Percentiles rank a stretch among this genome's conserved stretches.
phyloP scores from a whole-genome alignment of 2,329 filamentous ascomycete species.

The Emmonsia crescens region DNA sequence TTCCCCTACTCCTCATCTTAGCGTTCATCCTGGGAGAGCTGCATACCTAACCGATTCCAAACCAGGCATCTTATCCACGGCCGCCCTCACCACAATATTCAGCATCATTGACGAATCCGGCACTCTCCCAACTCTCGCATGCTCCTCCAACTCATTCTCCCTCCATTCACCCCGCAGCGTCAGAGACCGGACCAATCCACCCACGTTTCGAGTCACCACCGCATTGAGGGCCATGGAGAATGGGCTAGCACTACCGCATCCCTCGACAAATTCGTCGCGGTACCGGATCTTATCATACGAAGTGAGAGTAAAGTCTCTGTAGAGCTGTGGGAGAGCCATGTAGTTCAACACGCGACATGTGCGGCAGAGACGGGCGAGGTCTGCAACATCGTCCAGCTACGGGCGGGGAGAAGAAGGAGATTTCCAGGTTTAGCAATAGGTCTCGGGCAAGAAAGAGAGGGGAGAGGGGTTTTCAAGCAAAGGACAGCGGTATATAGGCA shows the following conservation, averaged over 20 bases:
- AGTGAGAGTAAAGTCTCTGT: constrained; percentile 44
- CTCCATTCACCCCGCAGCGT: constrained; percentile 46
- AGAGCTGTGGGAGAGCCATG: constrained; percentile 53
- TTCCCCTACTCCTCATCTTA: not conserved
- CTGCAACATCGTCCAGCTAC: constrained; percentile 47
- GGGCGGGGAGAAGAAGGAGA: constrained; percentile 5
- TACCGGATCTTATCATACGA: constrained; percentile 51
- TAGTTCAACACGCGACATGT: constrained; percentile 54
- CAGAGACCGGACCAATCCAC: constrained; percentile 43
- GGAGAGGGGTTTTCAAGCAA: not conserved
- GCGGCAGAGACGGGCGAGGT: constrained; percentile 49
- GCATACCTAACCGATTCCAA: constrained; percentile 43
- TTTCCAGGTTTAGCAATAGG: not conserved
- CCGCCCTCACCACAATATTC: constrained; percentile 49
- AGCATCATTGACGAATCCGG: constrained; percentile 56
- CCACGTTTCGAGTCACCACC: constrained; percentile 46
- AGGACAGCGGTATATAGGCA: not conserved
- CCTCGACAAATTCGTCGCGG: constrained; percentile 46
- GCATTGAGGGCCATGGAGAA: constrained; percentile 54
- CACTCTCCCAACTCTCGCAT: constrained; percentile 46
- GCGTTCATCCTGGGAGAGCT: not conserved
- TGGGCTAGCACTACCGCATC: constrained; percentile 51
- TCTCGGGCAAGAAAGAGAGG: not conserved
- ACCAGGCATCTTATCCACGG: constrained; percentile 48
- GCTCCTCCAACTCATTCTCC: constrained; percentile 47